Base-by-base conservation (phyloP, 371 early-diverging fungal species). In the Coemansia sp. region DNA sequence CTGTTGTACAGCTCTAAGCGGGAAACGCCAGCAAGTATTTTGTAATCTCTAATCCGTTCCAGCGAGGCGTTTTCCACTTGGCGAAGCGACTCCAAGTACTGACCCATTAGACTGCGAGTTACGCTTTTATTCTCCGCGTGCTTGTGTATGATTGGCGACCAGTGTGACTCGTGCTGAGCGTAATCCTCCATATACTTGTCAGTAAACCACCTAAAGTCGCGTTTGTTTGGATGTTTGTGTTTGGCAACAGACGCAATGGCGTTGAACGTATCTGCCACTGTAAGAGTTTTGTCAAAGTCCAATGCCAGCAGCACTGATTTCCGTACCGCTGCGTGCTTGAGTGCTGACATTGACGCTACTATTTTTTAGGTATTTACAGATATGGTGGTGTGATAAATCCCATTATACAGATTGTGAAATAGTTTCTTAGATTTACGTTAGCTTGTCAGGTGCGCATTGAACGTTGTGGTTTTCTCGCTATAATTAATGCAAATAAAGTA, bases 231-330 rank as follows among this genome's bases (percentile, higher is more conserved):
- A 23, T 62, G 57, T 48, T 47, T 58, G 23, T 26, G 48, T 16
- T 23, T 54, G 25, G 44, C 64, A 26, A 37, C 37, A 0, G 59
- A 33, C 3, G 48, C 64, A 8, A 75, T 60, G n/a, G 23, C 40
- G 14, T 56, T 37, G 3, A 65, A 28, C 5, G 71, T 71, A 20
- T 61, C 71, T 8, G 30, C 26, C 2, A 12, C 18, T 5, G 71
- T 71, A 20, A 71, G 62, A 8, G 75, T 71, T 39, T 60, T 26
- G 64, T 71, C 75, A 48, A 71, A 70, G 23, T 71, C 71, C 8
- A 71, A 14, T 0, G 64, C 67, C 9, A 70, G 48, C 0, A 67
- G 53, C 8, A 57, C 30, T 11, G 33, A 11, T 3, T 33, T 44
- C 37, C 50, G 40, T 21, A n/a, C 20, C 9, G 26, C 6, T 12